phyloP scores from a whole-genome alignment of 371 early-diverging fungal genomes.

The Syncephalastrum sp. region DNA sequence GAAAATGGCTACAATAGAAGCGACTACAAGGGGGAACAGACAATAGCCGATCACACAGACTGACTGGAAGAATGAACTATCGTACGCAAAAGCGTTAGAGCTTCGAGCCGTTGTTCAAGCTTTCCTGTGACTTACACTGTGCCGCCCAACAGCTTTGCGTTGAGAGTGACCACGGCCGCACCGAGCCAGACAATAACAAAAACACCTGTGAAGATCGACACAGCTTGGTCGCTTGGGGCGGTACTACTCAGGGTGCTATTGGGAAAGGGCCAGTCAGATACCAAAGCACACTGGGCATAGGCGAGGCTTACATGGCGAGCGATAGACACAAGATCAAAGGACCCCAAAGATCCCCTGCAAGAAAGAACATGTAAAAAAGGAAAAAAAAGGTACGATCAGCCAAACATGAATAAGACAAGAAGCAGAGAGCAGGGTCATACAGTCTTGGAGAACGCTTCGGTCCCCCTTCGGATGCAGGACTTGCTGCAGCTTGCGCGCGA shows the following conservation, averaged over 20 bases:
- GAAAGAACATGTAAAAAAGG: too few species aligned
- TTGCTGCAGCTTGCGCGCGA: slow-evolving; percentile 71
- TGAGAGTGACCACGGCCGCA: slow-evolving; percentile 91
- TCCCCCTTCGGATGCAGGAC: slow-evolving; percentile 72
- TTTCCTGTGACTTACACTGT: slow-evolving; percentile 62
- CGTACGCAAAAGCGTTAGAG: not conserved
- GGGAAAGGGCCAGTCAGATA: not conserved
- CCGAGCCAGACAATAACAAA: slow-evolving; percentile 94
- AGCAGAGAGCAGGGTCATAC: slow-evolving; percentile 35
- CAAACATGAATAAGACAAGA: too few species aligned
- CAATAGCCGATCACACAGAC: slow-evolving; percentile 96
- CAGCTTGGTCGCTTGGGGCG: slow-evolving; percentile 71
- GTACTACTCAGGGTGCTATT: slow-evolving; percentile 56
- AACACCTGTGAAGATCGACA: slow-evolving; percentile 85
- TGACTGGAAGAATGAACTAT: slow-evolving; percentile 90
- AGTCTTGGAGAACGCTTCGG: slow-evolving; percentile 68
- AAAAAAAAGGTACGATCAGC: not conserved
- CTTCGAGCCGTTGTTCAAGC: not conserved
- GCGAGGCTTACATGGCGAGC: slow-evolving; percentile 62
- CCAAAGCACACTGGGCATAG: not conserved
- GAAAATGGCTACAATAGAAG: slow-evolving; percentile 70
- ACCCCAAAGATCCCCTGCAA: slow-evolving; percentile 94
- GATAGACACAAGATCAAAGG: slow-evolving; percentile 88
- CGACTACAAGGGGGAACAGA: slow-evolving; percentile 86
- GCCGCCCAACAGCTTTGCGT: slow-evolving; percentile 93